Evolutionary conservation across 2,329 filamentous ascomycete species (phyloP).

Genomic region (Polytolypa hystricis): DNA sequence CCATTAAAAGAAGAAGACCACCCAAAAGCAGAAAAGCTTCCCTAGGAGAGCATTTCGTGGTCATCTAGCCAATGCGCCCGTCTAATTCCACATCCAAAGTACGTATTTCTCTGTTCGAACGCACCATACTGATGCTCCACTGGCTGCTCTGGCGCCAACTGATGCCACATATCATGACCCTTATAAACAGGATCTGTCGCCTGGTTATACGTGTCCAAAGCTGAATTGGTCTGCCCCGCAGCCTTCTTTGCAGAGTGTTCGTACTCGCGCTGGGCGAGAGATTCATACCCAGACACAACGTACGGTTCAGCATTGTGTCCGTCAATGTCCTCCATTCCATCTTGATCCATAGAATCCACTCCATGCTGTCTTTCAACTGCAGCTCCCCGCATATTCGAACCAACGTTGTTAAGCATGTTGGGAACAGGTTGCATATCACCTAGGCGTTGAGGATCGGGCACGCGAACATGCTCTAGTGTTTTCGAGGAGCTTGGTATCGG

Average conservation of each 20-base stretch:
- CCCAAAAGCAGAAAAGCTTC: neutral
- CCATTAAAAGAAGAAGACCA: neutral
- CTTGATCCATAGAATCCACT: constrained; percentile 16
- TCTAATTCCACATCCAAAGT: constrained; percentile 14
- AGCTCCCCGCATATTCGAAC: neutral
- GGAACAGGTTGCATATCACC: no score
- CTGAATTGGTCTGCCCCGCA: constrained; percentile 11
- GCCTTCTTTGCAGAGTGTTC: constrained; percentile 25
- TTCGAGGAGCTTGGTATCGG: neutral
- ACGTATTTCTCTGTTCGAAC: constrained; percentile 24
- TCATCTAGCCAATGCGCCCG: constrained; percentile 14
- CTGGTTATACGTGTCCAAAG: constrained; percentile 23
- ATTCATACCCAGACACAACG: constrained; percentile 71
- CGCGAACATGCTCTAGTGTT: no score
- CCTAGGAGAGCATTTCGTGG: constrained; percentile 13
- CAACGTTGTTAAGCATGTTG: neutral
- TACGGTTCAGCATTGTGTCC: constrained; percentile 60
- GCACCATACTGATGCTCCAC: constrained; percentile 31
- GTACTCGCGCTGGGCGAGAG: constrained; percentile 54
- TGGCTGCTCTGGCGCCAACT: constrained; percentile 13
- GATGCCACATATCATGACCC: constrained; percentile 27
- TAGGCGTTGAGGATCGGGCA: neutral
- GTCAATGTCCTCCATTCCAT: constrained; percentile 13
- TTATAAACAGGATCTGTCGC: constrained; percentile 34
- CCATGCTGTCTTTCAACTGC: constrained; percentile 21